A percentile compares a stretch with the other conserved stretches of the same genome.
phyloP scores from a whole-genome alignment of 352 stramenopile genomes.

The Pythium catenulatum region DNA sequence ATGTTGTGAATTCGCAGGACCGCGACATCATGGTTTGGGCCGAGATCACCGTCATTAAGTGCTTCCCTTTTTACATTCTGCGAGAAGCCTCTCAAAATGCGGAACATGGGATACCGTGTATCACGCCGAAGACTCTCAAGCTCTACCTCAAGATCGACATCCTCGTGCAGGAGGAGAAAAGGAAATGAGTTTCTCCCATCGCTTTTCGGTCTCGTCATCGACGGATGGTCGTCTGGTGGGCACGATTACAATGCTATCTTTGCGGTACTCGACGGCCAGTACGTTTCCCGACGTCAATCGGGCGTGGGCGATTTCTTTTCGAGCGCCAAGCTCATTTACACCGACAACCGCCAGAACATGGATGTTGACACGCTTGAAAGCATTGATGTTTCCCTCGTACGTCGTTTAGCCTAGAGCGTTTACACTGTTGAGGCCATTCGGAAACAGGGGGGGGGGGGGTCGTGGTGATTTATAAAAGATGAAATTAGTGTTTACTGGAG shows the following conservation, averaged over 20 bases:
- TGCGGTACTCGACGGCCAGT: background rate
- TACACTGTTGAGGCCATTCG: no score
- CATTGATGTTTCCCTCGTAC: no score
- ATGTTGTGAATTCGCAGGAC: no score
- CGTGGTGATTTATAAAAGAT: no score
- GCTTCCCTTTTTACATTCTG: background rate
- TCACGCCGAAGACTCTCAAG: background rate
- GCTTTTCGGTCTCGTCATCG: background rate
- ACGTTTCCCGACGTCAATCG: no score
- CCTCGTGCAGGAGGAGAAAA: background rate
- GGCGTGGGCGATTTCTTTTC: no score
- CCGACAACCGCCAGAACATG: no score
- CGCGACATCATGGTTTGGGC: background rate
- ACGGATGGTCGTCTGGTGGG: background rate
- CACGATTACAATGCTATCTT: constrained; percentile 10
- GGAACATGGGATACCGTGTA: background rate
- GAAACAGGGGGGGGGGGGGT: no score
- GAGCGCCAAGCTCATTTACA: no score
- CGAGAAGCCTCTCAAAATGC: background rate
- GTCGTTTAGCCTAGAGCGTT: no score
- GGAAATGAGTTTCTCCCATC: background rate
- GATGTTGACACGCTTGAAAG: no score
- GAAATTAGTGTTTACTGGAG: no score
- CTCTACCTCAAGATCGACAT: background rate
- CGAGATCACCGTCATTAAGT: background rate